phyloP scores from a whole-genome alignment of 176 grass and related monocot genomes.

The Otatea glauca region DNA sequence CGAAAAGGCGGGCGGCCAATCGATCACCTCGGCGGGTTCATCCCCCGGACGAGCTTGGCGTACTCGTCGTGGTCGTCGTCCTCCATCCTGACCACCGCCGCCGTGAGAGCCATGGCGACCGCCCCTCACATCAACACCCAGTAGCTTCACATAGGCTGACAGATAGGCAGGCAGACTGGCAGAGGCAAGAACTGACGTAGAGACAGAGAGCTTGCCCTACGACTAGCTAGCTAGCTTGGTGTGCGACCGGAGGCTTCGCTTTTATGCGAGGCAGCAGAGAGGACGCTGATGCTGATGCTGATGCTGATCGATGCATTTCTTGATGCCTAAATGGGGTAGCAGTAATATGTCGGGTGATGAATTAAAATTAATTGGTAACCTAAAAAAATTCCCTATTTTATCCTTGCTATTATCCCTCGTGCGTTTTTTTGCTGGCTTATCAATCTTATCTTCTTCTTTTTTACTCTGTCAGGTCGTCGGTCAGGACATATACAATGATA shows the following conservation, averaged over 20 bases:
- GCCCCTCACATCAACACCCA: conserved; percentile 34
- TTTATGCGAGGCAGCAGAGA: conserved; percentile 3
- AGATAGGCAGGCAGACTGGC: background rate
- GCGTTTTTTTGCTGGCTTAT: background rate
- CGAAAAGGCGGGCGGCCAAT: no score
- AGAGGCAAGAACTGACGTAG: background rate
- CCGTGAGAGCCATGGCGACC: conserved; percentile 39
- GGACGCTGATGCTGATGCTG: background rate
- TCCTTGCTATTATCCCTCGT: conserved; percentile 16
- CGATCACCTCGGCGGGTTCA: conserved; percentile 82
- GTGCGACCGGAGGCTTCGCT: background rate
- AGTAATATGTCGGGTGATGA: background rate
- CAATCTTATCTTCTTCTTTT: background rate
- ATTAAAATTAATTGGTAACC: background rate
- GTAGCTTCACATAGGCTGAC: background rate
- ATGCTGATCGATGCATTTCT: background rate
- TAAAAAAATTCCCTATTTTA: background rate
- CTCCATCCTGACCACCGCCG: conserved; percentile 21
- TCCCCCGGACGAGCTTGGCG: conserved; percentile 76
- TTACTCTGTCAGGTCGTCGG: background rate
- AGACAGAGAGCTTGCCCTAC: background rate
- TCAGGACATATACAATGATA: no score
- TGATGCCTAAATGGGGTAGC: background rate
- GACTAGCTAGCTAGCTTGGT: background rate
- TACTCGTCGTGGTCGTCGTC: conserved; percentile 73